Base-by-base conservation (phyloP, 306 rosid genomes). In the Pyrus betulifolia region DNA sequence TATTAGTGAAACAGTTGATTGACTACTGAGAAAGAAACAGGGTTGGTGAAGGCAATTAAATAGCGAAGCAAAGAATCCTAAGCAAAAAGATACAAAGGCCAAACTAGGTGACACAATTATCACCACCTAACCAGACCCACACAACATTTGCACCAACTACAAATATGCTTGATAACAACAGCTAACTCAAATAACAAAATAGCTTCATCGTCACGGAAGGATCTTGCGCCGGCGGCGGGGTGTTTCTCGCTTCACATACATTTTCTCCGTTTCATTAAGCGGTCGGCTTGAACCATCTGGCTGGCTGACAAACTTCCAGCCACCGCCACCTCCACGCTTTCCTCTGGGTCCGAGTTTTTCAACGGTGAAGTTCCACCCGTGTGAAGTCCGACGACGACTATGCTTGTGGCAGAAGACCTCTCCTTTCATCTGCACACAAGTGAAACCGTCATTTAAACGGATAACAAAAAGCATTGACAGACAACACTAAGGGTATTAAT, bases 251-350 rank as follows among this genome's bases (percentile, higher is more conserved):
- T 57, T 89, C 67, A 84, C 95, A 30, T 90, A 95, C 98, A 95
- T 88, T 76, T 89, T 89, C 89, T 95, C 97, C 85, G 76, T 88
- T 82, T 92, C 97, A 60, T 92, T 89, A 74, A 90, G 85, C 6
- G 96, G 92, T 73, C 98, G 83, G 64, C 88, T 92, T 22, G 97
- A 95, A 76, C 98, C 98, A 88, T 95, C 91, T 0, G 97, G 90
- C 80, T 85, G 70, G 87, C 96, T 90, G 18, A 88, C 93, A 77
- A 95, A 92, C 85, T 87, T 95, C 98, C 97, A 89, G 58, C 97
- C 96, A 0, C 96, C 97, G 6, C 90, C 96, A 67, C 81, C 85
- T 40, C 98, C 97, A 75, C 91, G 93, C 82, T 89, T 91, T 73
- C 97, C 98, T 30, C 68, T 82, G 3, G 88, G 64, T 70, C 98